phyloP scores from a whole-genome alignment of 2,329 filamentous ascomycete species.

The Tolypocladium pustulatum region DNA sequence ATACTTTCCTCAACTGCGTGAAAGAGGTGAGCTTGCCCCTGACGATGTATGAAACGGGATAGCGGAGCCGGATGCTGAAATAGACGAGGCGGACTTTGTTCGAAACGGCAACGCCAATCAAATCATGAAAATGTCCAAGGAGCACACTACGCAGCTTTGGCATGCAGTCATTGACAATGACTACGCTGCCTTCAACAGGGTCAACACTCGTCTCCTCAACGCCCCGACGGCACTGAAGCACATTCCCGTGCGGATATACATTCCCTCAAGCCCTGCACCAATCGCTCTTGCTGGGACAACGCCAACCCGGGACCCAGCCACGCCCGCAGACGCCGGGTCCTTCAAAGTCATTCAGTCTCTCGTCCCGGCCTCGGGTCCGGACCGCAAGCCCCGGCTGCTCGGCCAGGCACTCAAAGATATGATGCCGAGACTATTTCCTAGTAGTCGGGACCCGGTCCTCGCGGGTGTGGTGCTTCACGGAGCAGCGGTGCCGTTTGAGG shows the following conservation, averaged over 20 bases:
- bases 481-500: conserved; percentile 66
- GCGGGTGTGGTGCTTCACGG: conserved; percentile 83
- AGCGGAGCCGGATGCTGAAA: not conserved
- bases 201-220: conserved; percentile 69
- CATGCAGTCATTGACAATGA: conserved; percentile 70
- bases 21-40: conserved; percentile 41
- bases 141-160: conserved; percentile 77
- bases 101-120: conserved; percentile 80
- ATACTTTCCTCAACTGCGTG: conserved; percentile 54
- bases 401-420: conserved; percentile 67
- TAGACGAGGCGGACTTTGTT: conserved; percentile 62
- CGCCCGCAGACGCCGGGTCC: conserved; percentile 29
- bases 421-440: conserved; percentile 78
- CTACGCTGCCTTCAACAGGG: conserved; percentile 57
- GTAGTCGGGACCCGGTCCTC: conserved; percentile 70
- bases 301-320: not conserved
- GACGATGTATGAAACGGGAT: not conserved
- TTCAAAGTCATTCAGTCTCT: conserved; percentile 70
- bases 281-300: not conserved
- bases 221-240: conserved; percentile 65
- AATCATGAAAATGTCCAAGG: conserved; percentile 80
- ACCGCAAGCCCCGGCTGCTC: conserved; percentile 39
- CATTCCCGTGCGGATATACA: conserved; percentile 81
- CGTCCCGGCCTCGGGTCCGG: conserved; percentile 37
- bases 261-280: conserved; percentile 52